A percentile compares a stretch with the other conserved stretches of the same genome.
Conservation (phyloP, 2,329 filamentous ascomycete species). For the Penicillium fuscoglaucum region DNA sequence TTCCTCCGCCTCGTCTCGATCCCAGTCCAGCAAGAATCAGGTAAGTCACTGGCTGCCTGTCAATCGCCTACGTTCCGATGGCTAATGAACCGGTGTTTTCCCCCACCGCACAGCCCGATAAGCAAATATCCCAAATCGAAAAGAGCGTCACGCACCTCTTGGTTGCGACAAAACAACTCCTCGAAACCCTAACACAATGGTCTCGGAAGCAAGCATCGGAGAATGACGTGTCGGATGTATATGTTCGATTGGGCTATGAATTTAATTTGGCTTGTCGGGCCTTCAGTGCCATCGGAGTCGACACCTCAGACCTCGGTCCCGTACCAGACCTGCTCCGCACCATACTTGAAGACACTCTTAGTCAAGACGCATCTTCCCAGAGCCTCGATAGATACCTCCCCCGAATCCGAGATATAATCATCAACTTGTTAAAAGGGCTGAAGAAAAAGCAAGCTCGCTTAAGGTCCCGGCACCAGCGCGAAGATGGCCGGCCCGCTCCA, state of each 20-base stretch:
- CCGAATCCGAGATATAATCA: slow-evolving; percentile 95
- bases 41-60: slow-evolving; percentile 50
- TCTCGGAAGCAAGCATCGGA: slow-evolving; percentile 89
- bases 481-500: slow-evolving; percentile 45
- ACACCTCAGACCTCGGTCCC: slow-evolving; percentile 89
- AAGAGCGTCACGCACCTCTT: slow-evolving; percentile 98
- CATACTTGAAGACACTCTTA: slow-evolving; percentile 93
- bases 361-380: slow-evolving; percentile 90
- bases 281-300: slow-evolving; percentile 95
- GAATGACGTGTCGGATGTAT: slow-evolving; percentile 95
- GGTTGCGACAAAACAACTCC: slow-evolving; percentile 94
- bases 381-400: slow-evolving; percentile 93
- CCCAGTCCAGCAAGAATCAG: slow-evolving; percentile 55
- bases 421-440: slow-evolving; percentile 90
- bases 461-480: slow-evolving; percentile 56
- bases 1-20: slow-evolving; percentile 66
- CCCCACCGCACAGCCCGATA: slow-evolving; percentile 55
- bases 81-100: slow-evolving; percentile 13
- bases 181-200: slow-evolving; percentile 97
- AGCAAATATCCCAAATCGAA: slow-evolving; percentile 92
- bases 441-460: slow-evolving; percentile 96
- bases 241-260: slow-evolving; percentile 94
- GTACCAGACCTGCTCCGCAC: slow-evolving; percentile 87
- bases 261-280: slow-evolving; percentile 98
- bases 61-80: not conserved